Evolutionary conservation across 441 rosid species (phyloP), one percentile per base, ranked within the genome.

Genomic region (Erodium texanum): DNA sequence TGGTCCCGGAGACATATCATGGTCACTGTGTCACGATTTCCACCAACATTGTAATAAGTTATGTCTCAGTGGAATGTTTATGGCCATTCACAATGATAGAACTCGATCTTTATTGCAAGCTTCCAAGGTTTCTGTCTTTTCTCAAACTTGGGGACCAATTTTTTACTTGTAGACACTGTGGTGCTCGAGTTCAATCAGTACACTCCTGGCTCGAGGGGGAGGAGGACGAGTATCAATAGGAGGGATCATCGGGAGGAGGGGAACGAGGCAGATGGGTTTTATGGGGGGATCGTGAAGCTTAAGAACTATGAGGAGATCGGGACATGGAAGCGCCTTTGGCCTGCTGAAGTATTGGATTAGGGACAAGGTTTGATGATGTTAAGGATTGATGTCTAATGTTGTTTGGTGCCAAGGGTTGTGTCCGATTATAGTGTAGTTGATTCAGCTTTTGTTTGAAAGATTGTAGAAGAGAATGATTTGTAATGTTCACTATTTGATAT

Each of bases 241-340:
- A 87, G 80, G 78, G 87, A 90, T 15, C 98, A 86, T 63, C 72
- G 82, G 45, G 98, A 93, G 74, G 87, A 86, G 77, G 97, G 98
- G 18, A 81, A 83, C 24, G 96, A 89, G 69, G 93, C 79, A 19
- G 89, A 90, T 18, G 98, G 97, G 15, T 90, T 90, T 70, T 93
- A 93, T 52, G 98, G 97, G 63, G 97, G 96, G 66, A 85, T 87
- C 66, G 63, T 91, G 66, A 86, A 83, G 82, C 80, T 86, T 24
- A 45, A 19, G 9, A 68, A 65, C 24, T 70, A 72, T 43, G 80
- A 80, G 73, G 96, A 93, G 75, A 87, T 90, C 66, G 73, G 70
- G 32, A 83, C 71, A 59, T 90, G 96, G 97, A 85, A 79, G 69
- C 75, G 54, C 71, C 85, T 87, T 20, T 88, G 94, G 94, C 97